Percentiles rank a stretch among this genome's conserved stretches.
These are phyloP conservation scores for Elasticomyces elasticus DNA, from an alignment of 495 filamentous ascomycete genomes.

Conservation along the genomic window DNA sequence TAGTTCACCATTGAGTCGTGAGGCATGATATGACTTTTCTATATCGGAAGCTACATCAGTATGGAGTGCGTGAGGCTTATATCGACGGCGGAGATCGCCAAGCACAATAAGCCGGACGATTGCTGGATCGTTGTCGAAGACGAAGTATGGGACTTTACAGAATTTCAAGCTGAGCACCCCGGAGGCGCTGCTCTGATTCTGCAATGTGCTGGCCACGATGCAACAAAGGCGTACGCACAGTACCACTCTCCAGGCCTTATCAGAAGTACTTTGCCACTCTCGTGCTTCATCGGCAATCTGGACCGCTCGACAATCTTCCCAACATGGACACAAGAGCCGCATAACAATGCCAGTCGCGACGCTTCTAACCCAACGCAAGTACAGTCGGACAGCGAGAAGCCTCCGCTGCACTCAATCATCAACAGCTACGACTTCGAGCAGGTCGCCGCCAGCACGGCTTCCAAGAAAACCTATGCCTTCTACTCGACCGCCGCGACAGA, in stretches of 20 bases:
- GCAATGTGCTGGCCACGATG: conserved; percentile 40
- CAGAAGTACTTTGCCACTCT: conserved; percentile 38
- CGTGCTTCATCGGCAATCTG: conserved; percentile 43
- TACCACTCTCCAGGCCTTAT: conserved; percentile 58
- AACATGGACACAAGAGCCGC: not conserved
- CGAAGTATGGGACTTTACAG: conserved; percentile 20
- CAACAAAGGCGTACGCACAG: conserved; percentile 56
- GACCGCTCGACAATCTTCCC: conserved; percentile 31
- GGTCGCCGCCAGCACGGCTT: conserved; percentile 51
- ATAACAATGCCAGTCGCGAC: not conserved
- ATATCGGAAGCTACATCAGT: too few relatives aligned
- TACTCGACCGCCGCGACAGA: conserved; percentile 74
- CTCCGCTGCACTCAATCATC: conserved; percentile 58
- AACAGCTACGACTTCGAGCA: conserved; percentile 62
- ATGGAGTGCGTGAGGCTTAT: conserved; percentile 5
- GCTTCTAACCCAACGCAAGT: conserved; percentile 13
- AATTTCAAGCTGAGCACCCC: conserved; percentile 17
- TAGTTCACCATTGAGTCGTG: too few relatives aligned
- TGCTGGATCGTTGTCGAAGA: conserved; percentile 23
- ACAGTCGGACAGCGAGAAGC: conserved; percentile 40
- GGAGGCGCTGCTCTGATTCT: conserved; percentile 12
- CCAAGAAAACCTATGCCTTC: conserved; percentile 72
- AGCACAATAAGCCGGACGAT: conserved; percentile 6
- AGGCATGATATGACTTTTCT: too few relatives aligned
- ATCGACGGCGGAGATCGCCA: conserved; percentile 5